phyloP scores from a whole-genome alignment of 179 eudicot species.

The Monotropa hypopitys region DNA sequence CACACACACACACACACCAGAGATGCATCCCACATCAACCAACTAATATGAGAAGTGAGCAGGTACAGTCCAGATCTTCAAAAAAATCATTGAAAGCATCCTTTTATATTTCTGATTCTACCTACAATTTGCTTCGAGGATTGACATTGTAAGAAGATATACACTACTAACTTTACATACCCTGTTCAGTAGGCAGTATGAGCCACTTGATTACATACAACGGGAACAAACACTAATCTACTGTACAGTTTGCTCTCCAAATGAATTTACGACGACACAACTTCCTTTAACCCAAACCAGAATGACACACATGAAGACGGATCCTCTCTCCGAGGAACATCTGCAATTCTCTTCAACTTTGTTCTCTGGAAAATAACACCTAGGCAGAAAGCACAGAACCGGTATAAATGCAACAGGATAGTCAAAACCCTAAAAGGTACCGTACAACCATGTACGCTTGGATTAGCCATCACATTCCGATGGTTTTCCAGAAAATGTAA shows the following conservation, averaged over 20 bases:
- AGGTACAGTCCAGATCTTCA: background rate
- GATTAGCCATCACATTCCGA: conserved; percentile 37
- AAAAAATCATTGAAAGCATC: conserved; percentile 12
- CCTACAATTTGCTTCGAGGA: conserved; percentile 24
- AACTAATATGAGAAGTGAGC: background rate
- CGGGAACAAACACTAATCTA: conserved; percentile 37
- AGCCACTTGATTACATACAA: conserved; percentile 21
- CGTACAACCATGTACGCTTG: conserved; percentile 1
- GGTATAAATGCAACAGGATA: background rate
- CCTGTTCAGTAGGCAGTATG: conserved; percentile 16
- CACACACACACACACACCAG: background rate
- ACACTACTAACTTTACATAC: conserved; percentile 50
- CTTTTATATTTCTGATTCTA: conserved; percentile 33
- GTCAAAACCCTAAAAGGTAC: background rate
- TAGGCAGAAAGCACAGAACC: conserved; percentile 5
- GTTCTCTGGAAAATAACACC: background rate
- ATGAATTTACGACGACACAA: conserved; percentile 54
- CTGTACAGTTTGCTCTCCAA: conserved; percentile 59
- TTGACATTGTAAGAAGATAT: conserved; percentile 27
- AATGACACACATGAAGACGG: conserved; percentile 10
- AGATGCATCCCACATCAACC: background rate
- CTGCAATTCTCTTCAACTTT: background rate
- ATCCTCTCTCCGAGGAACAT: conserved; percentile 11
- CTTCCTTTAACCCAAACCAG: conserved; percentile 22
- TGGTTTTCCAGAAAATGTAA: conserved; percentile 29